Evolutionary conservation across 2,329 filamentous ascomycete genomes (phyloP), one percentile per base, ranked within the genome.

Genomic region (Purpureocillium lavendulum): DNA sequence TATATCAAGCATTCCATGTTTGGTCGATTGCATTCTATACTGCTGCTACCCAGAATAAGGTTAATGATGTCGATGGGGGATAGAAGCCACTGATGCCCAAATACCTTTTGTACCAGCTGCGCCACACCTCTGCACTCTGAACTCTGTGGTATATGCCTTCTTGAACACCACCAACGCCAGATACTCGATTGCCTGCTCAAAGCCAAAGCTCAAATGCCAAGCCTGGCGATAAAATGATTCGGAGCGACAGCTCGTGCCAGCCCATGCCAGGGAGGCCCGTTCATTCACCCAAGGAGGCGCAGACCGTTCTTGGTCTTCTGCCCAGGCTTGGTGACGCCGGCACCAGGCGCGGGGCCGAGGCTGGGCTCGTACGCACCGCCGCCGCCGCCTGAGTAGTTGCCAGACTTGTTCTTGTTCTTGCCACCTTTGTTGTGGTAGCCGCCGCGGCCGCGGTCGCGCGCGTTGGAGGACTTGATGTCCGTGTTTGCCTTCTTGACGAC

Each of bases 401-500:
- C 34, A 16, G 35, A 38, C 26, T 60, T 60, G 39, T 64, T 61
- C 36, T 59, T 49, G 36, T 58, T 58, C 40, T 62, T 62, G 17
- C 21, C 21, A 10, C 21, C 21, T 26, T 61, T 62, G 18, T 60
- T 61, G 48, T 65, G 57, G 45, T 57, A 57, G 37, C 53, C 48
- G 28, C 53, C 51, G 21, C 59, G 57, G 39, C 67, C 59, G 51
- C 77, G 76, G 33, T 84, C 82, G 54, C 77, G 80, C 50, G 77
- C 73, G n/a, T 72, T 73, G 11, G 80, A 72, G 4, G 87, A 78
- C 57, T 86, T 87, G 61, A 98, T 87, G 61, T 97, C 89, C 6
- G 90, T 95, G 50, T 83, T 94, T 49, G 86, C 87, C 60, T 92
- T 86, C 61, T 85, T 82, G 49, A 97, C 76, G 18, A 86, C 70